Conservation (phyloP, 345 rosid genomes). For the Rhizophora apiculata region DNA sequence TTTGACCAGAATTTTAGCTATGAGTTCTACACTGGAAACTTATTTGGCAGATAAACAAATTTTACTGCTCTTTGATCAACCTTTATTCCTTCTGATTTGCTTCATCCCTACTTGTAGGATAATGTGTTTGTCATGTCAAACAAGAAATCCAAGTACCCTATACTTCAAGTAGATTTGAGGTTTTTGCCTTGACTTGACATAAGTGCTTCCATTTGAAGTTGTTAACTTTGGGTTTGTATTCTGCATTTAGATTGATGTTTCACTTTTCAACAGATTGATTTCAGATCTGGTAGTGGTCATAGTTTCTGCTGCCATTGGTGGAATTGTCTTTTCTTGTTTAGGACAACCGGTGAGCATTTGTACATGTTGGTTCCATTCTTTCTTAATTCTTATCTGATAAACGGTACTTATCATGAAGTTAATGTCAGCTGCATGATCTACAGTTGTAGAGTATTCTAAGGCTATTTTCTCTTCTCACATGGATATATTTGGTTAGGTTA, state of each 20-base stretch:
- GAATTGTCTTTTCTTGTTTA: conserved; percentile 86
- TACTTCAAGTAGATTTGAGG: conserved; percentile 99
- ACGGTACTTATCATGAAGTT: conserved; percentile 1
- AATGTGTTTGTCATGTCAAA: conserved; percentile 97
- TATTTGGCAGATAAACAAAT: background rate
- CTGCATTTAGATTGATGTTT: conserved; percentile 19
- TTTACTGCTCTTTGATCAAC: background rate
- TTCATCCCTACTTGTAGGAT: conserved; percentile 47
- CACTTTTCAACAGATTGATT: conserved; percentile 60
- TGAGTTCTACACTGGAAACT: background rate
- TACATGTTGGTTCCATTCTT: conserved; percentile 13
- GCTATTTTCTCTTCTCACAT: conserved; percentile 1
- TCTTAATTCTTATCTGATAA: conserved; percentile 11
- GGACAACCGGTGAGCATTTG: conserved; percentile 87
- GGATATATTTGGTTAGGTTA: conserved; percentile 46
- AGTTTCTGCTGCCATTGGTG: conserved; percentile 98
- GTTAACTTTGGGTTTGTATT: conserved; percentile 2
- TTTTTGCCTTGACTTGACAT: conserved; percentile 21
- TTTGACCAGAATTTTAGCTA: conserved; percentile 14
- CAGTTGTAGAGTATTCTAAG: conserved; percentile 3
- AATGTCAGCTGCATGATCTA: conserved; percentile 13
- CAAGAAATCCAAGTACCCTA: conserved; percentile 93
- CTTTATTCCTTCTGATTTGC: background rate
- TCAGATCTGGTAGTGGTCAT: conserved; percentile 95
- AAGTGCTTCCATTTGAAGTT: conserved; percentile 1